Base-by-base conservation (phyloP, 208 protist genomes). In the Leishmania turanica region DNA sequence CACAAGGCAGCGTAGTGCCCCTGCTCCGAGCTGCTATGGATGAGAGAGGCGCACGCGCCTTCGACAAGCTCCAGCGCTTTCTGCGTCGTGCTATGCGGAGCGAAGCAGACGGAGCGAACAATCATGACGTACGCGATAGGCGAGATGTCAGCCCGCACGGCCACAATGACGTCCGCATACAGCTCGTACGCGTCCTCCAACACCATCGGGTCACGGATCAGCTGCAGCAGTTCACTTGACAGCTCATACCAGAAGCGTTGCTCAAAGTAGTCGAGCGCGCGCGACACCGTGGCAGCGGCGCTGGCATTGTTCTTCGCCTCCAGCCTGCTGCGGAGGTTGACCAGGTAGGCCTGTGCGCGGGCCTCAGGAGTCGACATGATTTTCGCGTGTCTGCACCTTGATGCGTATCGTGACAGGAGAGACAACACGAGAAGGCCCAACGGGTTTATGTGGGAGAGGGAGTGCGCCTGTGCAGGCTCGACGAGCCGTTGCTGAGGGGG, bases 101-200 rank as follows among this genome's bases (percentile, higher is more conserved):
- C 88, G 79, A 94, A 96, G 81, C 89, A 94, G 62, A 95, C 87
- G 76, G 78, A 92, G 80, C 96, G 88, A 15, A 97, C 74, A 21
- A 98, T 85, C 81, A 95, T 96, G 37, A 96, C 91, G 82, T 98
- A 98, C 6, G 91, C 90, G 60, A 96, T 89, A 47, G 95, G 93
- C 6, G 95, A 93, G 68, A 98, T 94, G 75, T 96, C 93, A 17
- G 91, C 91, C 49, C 95, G 92, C 17, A 93, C 85, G 13, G 84
- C 74, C 31, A 84, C 72, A 34, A 98, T 83, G 11, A 96, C 89
- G 70, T 91, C 88, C 69, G 93, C 84, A 78, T 98, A 91, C 5
- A 98, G 85, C 65, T 96, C 90, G 81, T 94, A 91, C n/a, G 89
- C 85, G 34, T 75, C 79, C 49, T 88, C 83, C 27, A 96, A 84